Evolutionary conservation across 73 alveolate genomes (phyloP), one percentile per base, ranked within the genome.

Genomic region (Tetrahymena thermophila): DNA sequence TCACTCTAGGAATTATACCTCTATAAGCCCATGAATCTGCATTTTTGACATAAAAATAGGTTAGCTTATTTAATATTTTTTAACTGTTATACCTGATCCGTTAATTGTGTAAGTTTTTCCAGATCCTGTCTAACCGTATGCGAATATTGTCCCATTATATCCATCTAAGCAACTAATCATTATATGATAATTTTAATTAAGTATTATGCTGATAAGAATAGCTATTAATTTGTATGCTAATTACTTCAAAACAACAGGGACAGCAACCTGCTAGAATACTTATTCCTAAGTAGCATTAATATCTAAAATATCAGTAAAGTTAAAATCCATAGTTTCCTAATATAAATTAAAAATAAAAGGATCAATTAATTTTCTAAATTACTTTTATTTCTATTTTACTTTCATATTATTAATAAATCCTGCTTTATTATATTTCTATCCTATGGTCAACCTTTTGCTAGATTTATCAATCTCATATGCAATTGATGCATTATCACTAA

Each of bases 81-180:
- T 50, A 21, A 50, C 83, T 2, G 83, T 50, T 10, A 50, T 25
- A 71, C 89, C 89, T 34, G 98, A 98, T 8, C 99, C 99, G 94
- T 99, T 97, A 99, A 99, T 99, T 38, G 99, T 98, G 96, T 98
- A 98, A 13, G 99, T 99, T 95, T 99, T 99, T 89, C 99, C 99
- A 34, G 98, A 96, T 10, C 99, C 99, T 21, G 99, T 99, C 95
- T 99, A 98, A 10, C 99, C 99, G 96, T 98, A 98, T 43, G 99
- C 99, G 96, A 98, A 99, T 37, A 98, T 96, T 1, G 99, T 98
- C 40, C 99, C 99, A 96, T 99, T 99, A 97, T 98, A 99, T 11
- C 99, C 99, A 94, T 99, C 99, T 96, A 99, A 94, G 96, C 98
- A 98, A 94, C 99, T 98, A 56, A 56, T 93, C 71, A 94, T 96